phyloP scores from a whole-genome alignment of 1,284 basidiomycete species.

The Cutaneotrichosporon daszewskae region DNA sequence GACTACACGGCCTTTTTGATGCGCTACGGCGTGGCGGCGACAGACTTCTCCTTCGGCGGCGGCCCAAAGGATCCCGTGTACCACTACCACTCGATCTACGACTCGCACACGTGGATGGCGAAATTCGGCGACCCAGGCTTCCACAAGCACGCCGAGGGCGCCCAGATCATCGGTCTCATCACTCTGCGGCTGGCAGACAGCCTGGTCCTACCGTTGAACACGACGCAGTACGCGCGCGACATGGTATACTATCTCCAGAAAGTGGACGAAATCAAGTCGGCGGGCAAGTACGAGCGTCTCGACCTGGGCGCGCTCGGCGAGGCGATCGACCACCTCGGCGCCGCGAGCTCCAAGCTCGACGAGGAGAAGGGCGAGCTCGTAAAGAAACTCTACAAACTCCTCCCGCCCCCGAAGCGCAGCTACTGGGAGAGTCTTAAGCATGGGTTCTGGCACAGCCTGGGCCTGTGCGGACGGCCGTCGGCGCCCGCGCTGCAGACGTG shows the following conservation, averaged over 20 bases:
- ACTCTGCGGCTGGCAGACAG: slow-evolving; percentile 60
- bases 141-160: slow-evolving; percentile 62
- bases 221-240: slow-evolving; percentile 66
- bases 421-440: not conserved
- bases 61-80: slow-evolving; percentile 58
- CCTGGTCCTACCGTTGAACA: slow-evolving; percentile 63
- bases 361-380: slow-evolving; percentile 26
- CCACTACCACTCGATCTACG: slow-evolving; percentile 69
- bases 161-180: slow-evolving; percentile 61
- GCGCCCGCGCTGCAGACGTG: no score
- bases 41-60: slow-evolving; percentile 49
- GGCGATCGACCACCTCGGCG: slow-evolving; percentile 54
- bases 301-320: slow-evolving; percentile 53
- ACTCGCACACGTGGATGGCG: slow-evolving; percentile 64
- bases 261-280: slow-evolving; percentile 19
- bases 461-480: not conserved
- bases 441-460: not conserved
- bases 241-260: slow-evolving; percentile 58
- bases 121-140: slow-evolving; percentile 70
- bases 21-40: slow-evolving; percentile 49
- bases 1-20: slow-evolving; percentile 72
- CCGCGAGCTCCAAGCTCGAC: slow-evolving; percentile 57
- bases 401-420: slow-evolving; percentile 23
- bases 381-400: slow-evolving; percentile 42
- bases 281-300: not conserved